These are phyloP conservation scores for Rhinocladiella similis DNA, from an alignment of 2,329 filamentous ascomycete species.

Conservation along the genomic window DNA sequence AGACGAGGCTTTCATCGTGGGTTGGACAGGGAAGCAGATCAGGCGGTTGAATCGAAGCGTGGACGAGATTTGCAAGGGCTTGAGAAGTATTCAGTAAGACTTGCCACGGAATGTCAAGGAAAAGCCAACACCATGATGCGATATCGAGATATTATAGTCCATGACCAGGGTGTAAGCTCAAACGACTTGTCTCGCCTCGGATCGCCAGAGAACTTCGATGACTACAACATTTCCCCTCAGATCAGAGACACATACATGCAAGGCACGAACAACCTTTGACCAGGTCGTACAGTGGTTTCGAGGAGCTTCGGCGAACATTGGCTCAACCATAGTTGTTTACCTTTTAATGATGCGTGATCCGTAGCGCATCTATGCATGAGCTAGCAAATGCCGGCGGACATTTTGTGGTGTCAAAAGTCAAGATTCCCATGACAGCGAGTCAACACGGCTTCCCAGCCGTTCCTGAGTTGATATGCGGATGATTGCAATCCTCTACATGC, in stretches of 20 bases:
- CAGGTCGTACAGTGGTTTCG: no score
- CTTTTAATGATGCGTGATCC: neutral
- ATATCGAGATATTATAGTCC: neutral
- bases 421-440: no score
- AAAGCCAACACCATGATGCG: neutral
- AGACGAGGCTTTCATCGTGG: slow-evolving; percentile 15
- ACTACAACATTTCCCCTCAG: no score
- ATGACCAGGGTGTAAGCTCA: neutral
- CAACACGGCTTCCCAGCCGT: no score
- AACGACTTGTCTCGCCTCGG: neutral
- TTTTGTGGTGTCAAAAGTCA: no score
- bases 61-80: neutral
- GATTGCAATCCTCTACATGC: no score
- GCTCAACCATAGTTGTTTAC: neutral
- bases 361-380: no score
- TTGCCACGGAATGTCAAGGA: neutral
- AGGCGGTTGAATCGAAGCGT: neutral
- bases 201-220: neutral
- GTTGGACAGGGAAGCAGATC: neutral
- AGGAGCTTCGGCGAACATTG: no score
- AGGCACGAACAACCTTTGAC: neutral
- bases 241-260: neutral
- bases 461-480: no score
- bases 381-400: no score
- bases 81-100: neutral